Evolutionary conservation across 208 protist genomes (phyloP).

Genomic region (Kentomonas sorsogonicus): DNA sequence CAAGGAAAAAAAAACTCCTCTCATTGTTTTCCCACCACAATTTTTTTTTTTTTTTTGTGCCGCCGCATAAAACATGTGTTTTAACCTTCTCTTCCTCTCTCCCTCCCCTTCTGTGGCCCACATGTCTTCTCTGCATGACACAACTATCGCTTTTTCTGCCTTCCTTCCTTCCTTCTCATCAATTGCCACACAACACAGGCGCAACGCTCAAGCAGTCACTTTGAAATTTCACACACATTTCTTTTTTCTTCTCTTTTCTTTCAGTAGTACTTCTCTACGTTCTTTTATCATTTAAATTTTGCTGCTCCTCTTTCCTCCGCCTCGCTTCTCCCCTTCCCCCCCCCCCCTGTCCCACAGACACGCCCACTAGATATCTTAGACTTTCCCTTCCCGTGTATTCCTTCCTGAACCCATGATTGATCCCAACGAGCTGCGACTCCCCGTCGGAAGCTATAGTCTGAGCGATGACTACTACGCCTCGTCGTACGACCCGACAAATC

Average conservation of each 20-base stretch:
- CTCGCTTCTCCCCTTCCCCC: background rate
- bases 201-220: background rate
- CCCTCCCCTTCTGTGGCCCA: background rate
- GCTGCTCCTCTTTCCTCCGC: background rate
- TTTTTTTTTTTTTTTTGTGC: conserved; percentile 8
- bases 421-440: too few relatives aligned
- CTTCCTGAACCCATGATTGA: too few relatives aligned
- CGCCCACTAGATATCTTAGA: too few relatives aligned
- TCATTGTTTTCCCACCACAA: background rate
- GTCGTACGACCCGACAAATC: conserved; percentile 26
- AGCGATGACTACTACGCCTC: conserved; percentile 49
- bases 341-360: background rate
- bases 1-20: background rate
- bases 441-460: conserved; percentile 12
- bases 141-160: background rate
- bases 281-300: conserved; percentile 9
- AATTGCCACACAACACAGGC: background rate
- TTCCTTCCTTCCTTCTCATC: background rate
- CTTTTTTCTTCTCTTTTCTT: background rate
- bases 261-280: background rate
- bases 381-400: too few relatives aligned
- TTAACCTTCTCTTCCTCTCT: conserved; percentile 3
- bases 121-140: too few relatives aligned
- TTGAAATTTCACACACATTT: background rate
- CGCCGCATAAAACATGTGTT: too few relatives aligned